Evolutionary conservation across 495 filamentous ascomycete species (phyloP), one percentile per base, ranked within the genome.

Genomic region (Aspergillus affinis): DNA sequence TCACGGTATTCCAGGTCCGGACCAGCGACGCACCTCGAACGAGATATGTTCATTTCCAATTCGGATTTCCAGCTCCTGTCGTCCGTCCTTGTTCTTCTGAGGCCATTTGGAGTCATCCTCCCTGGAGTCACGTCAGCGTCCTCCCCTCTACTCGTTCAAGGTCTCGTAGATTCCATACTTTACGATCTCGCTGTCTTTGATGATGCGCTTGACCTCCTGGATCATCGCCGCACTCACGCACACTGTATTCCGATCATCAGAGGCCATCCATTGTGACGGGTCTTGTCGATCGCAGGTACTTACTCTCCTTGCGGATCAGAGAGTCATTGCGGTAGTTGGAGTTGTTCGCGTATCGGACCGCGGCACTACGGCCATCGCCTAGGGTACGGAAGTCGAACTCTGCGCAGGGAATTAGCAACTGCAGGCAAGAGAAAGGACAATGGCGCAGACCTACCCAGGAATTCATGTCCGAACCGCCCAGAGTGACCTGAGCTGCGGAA

Each of bases 91-190:
- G 78, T 98, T 98, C 83, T 98, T 99, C 74, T 93, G 91, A 2
- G 95, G 95, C 95, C 95, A 99, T 75, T 96, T 97, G n/a, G 86
- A 88, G 68, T 99, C 95, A 69, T 98, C 94, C 84, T 99, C 95
- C 82, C 92, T 96, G 65, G 61, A 6, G 27, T 29, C 18, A 19
- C 15, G 51, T 69, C 27, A 72, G 69, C 51, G 41, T 47, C 15
- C 45, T 54, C 63, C 21, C 18, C 21, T 36, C 4, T 6, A 12
- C 18, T 50, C 20, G 10, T 23, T 8, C n/a, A 8, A n/a, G 3
- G 15, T 15, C 29, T 12, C 20, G 45, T 18, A 26, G 49, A 4
- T 19, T 13, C 49, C 77, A 13, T 84, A 96, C 92, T 98, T 99
- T 84, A 98, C 86, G 67, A 99, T 97, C 74, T 99, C 95, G 77